Evolutionary conservation across 140 eudicot genomes (phyloP), one percentile per base, ranked within the genome.

Genomic region (Oenanthe javanica): DNA sequence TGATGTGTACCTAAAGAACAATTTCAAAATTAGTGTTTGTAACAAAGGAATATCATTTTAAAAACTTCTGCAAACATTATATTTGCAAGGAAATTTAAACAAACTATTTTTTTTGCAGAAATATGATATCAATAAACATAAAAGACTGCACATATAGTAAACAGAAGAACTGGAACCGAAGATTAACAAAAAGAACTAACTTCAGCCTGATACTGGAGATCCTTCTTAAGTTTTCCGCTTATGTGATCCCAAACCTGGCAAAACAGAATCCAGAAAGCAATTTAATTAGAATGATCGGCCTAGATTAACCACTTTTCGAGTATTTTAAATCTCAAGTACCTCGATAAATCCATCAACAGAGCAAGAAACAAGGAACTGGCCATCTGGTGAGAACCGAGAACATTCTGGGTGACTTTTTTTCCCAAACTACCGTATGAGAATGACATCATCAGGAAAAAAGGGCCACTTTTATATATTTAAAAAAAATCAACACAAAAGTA

Each of bases 191-290:
- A 67, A 11, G 59, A 82, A 87, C 96, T 86, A 82, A 95, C 99
- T 79, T 95, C 99, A 84, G 99, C 99, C 85, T 95, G 99, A 81
- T 95, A 95, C 64, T 92, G 97, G 59, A 95, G 99, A 89, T 95
- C 99, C 88, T 95, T 95, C 87, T 95, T 95, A 73, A 92, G 92
- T 80, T 95, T 95, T 71, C 99, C 99, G 63, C 99, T 95, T 80
- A 92, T 87, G 80, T 95, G 96, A 83, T 95, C 99, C 99, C 99
- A 95, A 59, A 95, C 99, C 99, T 95, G 84, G 77, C 8, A 31
- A 16, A 61, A 13, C 27, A 47, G 38, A 74, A 52, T 8, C 46
- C 25, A 9, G 38, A 6, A 67, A 31, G 73, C 43, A 67, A 12
- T 9, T 66, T 11, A 5, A 67, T 67, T 27, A 70, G n/a, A 14